phyloP scores from a whole-genome alignment of 192 early-diverging fungal genomes.

The Backusella tarrabulga region DNA sequence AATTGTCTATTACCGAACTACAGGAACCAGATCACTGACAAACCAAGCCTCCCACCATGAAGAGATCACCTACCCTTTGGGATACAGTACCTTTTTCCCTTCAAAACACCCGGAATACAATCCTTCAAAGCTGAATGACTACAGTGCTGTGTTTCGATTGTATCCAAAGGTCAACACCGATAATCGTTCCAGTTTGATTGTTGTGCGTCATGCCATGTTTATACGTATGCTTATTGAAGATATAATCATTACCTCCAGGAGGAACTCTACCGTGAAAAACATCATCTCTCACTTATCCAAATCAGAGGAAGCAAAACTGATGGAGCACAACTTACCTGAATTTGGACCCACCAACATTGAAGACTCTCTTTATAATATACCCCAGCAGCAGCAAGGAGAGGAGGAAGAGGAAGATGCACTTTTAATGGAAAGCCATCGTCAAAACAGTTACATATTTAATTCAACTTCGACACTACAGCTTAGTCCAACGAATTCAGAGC shows the following conservation, averaged over 20 bases:
- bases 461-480: neutral
- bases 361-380: neutral
- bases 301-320: neutral
- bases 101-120: conserved; percentile 14
- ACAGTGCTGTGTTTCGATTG: conserved; percentile 25
- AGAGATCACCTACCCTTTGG: conserved; percentile 30
- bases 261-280: neutral
- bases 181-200: conserved; percentile 25
- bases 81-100: conserved; percentile 20
- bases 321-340: neutral
- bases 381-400: neutral
- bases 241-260: neutral
- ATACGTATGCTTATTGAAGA: neutral
- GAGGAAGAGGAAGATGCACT: neutral
- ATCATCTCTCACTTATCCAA: neutral
- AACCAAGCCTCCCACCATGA: conserved; percentile 8
- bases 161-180: conserved; percentile 29
- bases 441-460: neutral
- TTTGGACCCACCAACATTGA: neutral
- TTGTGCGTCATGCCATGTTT: neutral
- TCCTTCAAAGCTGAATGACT: conserved; percentile 13
- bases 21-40: conserved; percentile 15
- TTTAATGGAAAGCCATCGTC: neutral
- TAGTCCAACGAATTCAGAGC: neutral
- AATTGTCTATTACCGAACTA: conserved; percentile 29